Base-by-base conservation (phyloP, 768 basidiomycete genomes). In the Pleurotus salmoneostramineus region DNA sequence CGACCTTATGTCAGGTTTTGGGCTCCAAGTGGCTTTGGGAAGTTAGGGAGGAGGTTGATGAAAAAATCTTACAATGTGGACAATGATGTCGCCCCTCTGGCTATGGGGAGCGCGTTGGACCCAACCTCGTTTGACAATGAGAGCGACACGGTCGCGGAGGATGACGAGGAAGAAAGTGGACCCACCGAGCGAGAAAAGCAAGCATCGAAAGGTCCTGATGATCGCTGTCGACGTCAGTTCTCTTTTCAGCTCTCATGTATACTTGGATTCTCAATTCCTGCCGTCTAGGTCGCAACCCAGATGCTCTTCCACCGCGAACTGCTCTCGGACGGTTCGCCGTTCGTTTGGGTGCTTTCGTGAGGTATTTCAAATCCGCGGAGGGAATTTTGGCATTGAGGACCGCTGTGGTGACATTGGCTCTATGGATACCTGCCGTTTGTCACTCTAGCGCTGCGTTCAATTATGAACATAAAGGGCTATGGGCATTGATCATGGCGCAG, bases 401-500 rank as follows among this genome's bases (percentile, higher is more conserved):
- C 59, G 74, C 73, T 0, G 35, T 83, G 5, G 62, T 83, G 8
- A 76, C 78, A 0, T 64, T 85, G 40, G 77, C 74, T 0, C 65
- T 85, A 2, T 85, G 81, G 82, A 66, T 84, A 0, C 83, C 82
- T 0, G 64, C 73, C 2, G 78, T 84, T 0, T 65, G 76, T 54
- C 64, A 58, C 15, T 63, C 50, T 1, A 75, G 74, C 40, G 81
- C 82, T 4, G 77, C 69, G 33, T 78, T 77, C 61, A 73, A 74
- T 40, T 82, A 81, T 56, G 59, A 63, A 2, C 60, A 79, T 54
- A 79, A 77, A 57, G 79, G 79, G 4, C 54, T 83, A 3, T 84
- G 79, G 82, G 81, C 81, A 4, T 67, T 84, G 49, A 82, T 85
- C 63, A 84, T 83, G 80, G 78, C 81, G 0, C 84, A 85, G 52